Evolutionary conservation across 164 flowering plant genomes (phyloP), one percentile per base, ranked within the genome.

Genomic region (Vitis labrusca): DNA sequence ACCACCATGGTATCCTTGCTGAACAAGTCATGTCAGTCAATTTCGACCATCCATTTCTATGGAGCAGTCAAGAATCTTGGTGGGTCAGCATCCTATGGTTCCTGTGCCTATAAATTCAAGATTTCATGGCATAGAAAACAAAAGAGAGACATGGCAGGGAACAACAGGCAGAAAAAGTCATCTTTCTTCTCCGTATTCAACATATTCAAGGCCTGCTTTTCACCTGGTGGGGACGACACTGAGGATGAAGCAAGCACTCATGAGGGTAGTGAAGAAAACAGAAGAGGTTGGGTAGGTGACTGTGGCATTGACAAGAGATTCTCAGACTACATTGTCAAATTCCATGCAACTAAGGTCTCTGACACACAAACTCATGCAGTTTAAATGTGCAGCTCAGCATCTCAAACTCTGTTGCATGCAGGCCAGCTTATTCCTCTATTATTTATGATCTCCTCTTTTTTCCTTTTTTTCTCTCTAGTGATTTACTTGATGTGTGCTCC

Each of bases 221-320:
- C 44, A 32, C 44, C 44, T 6, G 7, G 5, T 0, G 44, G 7
- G 44, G 44, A 32, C 7, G 44, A 32, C 7, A 32, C 6, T 32
- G 0, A 0, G 44, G 44, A 32, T 32, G 44, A 32, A 32, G 44
- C 44, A 32, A 32, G 44, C 44, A 32, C 44, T 32, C 44, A 32
- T 4, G 44, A 6, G 7, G 7, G 44, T 32, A 79, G 82, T 49
- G 82, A 81, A 9, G 76, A 81, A 29, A 79, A 81, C 71, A 81
- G 48, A 61, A 70, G 78, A 2, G 29, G 59, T 1, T 76, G 76
- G 81, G 68, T 81, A 0, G 82, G 66, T 16, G 80, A 82, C 27
- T 80, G 74, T 8, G 71, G 65, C 15, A 77, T 82, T 11, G 80
- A 82, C 49, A 64, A 53, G 67, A 77, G 77, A 64, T 81, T 79